Base-by-base conservation (phyloP, 257 asterid species). In the Solanum tarijense region DNA sequence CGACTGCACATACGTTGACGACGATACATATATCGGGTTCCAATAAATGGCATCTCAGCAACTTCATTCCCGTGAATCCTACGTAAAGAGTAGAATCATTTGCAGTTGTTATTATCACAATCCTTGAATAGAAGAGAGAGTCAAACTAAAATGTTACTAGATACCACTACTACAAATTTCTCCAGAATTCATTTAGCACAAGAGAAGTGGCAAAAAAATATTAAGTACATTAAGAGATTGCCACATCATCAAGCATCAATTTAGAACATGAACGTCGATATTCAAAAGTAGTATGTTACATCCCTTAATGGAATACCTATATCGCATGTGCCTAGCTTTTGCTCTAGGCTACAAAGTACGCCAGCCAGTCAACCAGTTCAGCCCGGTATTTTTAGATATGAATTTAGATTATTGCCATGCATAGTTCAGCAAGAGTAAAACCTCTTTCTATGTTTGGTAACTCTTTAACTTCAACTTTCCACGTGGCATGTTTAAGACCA, bases 41-140 rank as follows among this genome's bases (percentile, higher is more conserved):
- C 99, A 86, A 96, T 94, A 90, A 97, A 97, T 66, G 99, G 99
- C 99, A 97, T 97, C 95, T 97, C 99, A 2, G 98, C 99, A 86
- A 97, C 88, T 87, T 86, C 94, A 89, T 87, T 90, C 89, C 99
- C 99, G 60, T 97, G 98, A 87, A 96, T 90, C 93, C 99, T 97
- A 88, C 86, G 39, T 58, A 38, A 43, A 87, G 58, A 43, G 85
- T 36, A 89, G 78, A 82, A 86, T 43, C 83, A 88, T 83, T 36
- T 66, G 12, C 36, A 83, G 81, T 29, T 52, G 84, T 60, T 84
- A 75, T 16, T 32, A 86, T 38, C 60, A 58, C 55, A 9, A 7
- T 43, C 78, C 36, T 60, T 75, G 35, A 78, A 71, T 43, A 23
- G 52, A 25, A 36, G 89, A 68, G 46, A 36, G 58, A 83, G 32